These are phyloP conservation scores for Aspergillus steynii DNA, from an alignment of 495 filamentous ascomycete species.

Conservation along the genomic window DNA sequence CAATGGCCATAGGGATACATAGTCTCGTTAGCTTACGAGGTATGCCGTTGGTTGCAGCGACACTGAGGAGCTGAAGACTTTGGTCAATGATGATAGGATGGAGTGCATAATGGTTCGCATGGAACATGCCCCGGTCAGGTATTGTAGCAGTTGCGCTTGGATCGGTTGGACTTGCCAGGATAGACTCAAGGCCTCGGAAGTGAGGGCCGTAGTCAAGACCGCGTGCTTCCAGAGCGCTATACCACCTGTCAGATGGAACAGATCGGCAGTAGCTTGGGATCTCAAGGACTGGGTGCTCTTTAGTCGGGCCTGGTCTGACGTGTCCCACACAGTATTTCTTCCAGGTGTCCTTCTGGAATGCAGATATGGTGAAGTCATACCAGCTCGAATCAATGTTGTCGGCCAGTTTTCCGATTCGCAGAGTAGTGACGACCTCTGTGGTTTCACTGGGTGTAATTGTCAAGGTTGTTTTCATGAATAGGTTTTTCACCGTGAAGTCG, in stretches of 20 bases:
- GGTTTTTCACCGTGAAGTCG: conserved; percentile 25
- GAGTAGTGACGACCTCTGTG: conserved; percentile 28
- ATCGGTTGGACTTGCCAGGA: background rate
- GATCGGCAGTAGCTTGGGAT: background rate
- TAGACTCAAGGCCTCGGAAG: background rate
- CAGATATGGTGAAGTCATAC: conserved; percentile 50
- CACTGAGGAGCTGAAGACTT: conserved; percentile 14
- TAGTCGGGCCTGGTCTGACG: conserved; percentile 6
- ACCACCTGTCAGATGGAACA: background rate
- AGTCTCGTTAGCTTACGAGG: conserved; percentile 4
- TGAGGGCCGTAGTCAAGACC: background rate
- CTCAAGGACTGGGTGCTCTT: background rate
- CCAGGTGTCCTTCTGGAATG: conserved; percentile 38
- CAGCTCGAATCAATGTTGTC: conserved; percentile 35
- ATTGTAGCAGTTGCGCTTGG: background rate
- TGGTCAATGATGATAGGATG: conserved; percentile 20
- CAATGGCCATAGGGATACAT: conserved; percentile 7
- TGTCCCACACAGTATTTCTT: conserved; percentile 44
- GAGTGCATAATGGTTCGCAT: background rate
- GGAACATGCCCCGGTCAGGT: background rate
- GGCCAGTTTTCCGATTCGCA: background rate
- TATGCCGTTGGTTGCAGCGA: conserved; percentile 15
- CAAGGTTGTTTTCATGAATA: conserved; percentile 31
- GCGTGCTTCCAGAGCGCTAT: background rate
- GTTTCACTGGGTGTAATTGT: conserved; percentile 39